Base-by-base conservation (phyloP, 306 rosid species). In the Comarum palustre region DNA sequence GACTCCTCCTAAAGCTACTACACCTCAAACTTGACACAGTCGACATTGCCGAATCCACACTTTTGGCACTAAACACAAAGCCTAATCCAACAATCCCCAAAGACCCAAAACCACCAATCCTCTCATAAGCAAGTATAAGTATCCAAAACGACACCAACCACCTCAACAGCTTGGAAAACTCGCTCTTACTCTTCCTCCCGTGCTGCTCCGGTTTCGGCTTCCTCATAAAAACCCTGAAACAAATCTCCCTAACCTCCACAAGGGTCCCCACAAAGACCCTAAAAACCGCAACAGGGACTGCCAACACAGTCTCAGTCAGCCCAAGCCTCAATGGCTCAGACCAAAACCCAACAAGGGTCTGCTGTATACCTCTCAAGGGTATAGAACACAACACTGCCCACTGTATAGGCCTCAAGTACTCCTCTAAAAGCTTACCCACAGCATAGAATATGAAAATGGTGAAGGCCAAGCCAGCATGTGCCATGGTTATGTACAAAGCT, bases 301-400 rank as follows among this genome's bases (percentile, higher is more conserved):
- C 96, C 16, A 94, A 86, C 14, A 90, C 39, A 34, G 99, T 94
- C 75, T 91, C 99, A 0, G 99, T 90, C 51, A 94, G 92, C 14
- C 99, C 99, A 8, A 88, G 31, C 0, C 34, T 43, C 32, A 94
- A 75, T 50, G 99, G 97, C 25, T 90, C 91, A 8, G 87, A 55
- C 99, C 99, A 94, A 50, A 94, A 94, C 7, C 77, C 69, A 10
- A 85, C 91, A 3, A 94, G 84, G 83, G 96, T 73, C 65, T 86
- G 84, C 25, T 94, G 97, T 77, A 94, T 84, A 1, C 91, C 89
- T 20, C 99, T 79, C 5, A 94, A 86, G 22, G 99, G 99, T 20
- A 94, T 90, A 8, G 99, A 94, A 69, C 97, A 94, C 0, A 94
- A 78, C 54, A 91, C 90, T 1, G 96, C 99, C 99, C 99, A 94